Percentiles rank a stretch among this genome's conserved stretches.
These are phyloP conservation scores for Paracoccidioides brasiliensis DNA, from an alignment of 2,329 filamentous ascomycete genomes.

Conservation along the genomic window DNA sequence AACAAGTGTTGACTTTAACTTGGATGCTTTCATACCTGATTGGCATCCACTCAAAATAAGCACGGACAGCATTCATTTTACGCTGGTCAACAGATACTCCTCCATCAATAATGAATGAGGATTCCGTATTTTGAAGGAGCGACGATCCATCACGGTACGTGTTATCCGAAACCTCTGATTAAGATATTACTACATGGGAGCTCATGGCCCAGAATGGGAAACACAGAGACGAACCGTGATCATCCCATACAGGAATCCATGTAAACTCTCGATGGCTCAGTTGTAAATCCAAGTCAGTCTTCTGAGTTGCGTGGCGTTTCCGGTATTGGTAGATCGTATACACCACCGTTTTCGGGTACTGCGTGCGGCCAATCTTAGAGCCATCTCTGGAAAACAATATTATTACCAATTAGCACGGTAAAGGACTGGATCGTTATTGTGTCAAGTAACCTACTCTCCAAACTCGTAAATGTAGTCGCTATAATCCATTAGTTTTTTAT, in stretches of 20 bases:
- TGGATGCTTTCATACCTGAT: slow-evolving; percentile 27
- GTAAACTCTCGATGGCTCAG: slow-evolving; percentile 33
- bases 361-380: slow-evolving; percentile 25
- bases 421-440: slow-evolving; percentile 1
- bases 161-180: slow-evolving; percentile 47
- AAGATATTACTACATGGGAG: background rate
- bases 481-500: slow-evolving; percentile 1
- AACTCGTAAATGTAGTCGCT: slow-evolving; percentile 54
- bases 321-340: slow-evolving; percentile 42
- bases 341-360: slow-evolving; percentile 38
- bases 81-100: slow-evolving; percentile 54
- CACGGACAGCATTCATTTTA: slow-evolving; percentile 59
- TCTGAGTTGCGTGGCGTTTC: slow-evolving; percentile 12
- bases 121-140: slow-evolving; percentile 51
- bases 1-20: background rate
- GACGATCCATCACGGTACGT: slow-evolving; percentile 51
- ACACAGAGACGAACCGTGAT: slow-evolving; percentile 33
- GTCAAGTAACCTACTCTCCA: slow-evolving; percentile 22
- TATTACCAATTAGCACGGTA: slow-evolving; percentile 4
- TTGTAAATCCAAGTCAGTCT: background rate
- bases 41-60: slow-evolving; percentile 56
- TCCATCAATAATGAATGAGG: slow-evolving; percentile 47
- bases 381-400: slow-evolving; percentile 26
- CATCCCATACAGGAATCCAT: slow-evolving; percentile 54
- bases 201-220: background rate